Percentiles rank a stretch among this genome's conserved stretches.
These are phyloP conservation scores for Ganoderma meredithae DNA, from an alignment of 1,284 basidiomycete species.

Conservation along the genomic window DNA sequence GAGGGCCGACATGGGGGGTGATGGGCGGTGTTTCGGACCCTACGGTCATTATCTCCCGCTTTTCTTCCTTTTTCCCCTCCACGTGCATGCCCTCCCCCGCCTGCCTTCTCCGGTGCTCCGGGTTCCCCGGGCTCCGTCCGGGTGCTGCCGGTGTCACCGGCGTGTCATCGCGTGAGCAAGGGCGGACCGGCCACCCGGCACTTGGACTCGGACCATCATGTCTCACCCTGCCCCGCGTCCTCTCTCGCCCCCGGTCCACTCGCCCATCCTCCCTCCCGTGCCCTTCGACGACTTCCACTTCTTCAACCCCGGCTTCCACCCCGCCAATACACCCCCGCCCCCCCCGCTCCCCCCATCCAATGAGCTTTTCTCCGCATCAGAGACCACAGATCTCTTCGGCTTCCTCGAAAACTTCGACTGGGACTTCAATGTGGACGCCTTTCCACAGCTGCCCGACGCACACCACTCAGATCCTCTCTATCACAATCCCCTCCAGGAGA, in stretches of 20 bases:
- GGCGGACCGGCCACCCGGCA: conserved; percentile 20
- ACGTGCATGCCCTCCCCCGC: conserved; percentile 26
- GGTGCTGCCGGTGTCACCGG: conserved; percentile 13
- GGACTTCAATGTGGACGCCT: conserved; percentile 54
- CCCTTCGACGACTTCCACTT: conserved; percentile 72
- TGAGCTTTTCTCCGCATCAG: conserved; percentile 75
- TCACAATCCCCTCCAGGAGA: conserved; percentile 32
- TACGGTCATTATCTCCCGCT: conserved; percentile 60
- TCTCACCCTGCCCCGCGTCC: conserved; percentile 23
- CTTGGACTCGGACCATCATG: conserved; percentile 26
- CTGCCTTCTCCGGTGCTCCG: conserved; percentile 13
- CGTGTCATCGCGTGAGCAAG: background rate
- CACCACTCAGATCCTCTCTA: conserved; percentile 24
- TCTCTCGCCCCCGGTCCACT: conserved; percentile 17
- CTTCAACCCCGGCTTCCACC: conserved; percentile 63
- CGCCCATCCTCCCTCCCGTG: conserved; percentile 39
- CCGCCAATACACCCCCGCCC: conserved; percentile 62
- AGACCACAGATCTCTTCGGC: conserved; percentile 75
- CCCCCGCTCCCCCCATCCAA: conserved; percentile 67
- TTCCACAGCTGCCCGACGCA: conserved; percentile 34
- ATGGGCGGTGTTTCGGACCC: conserved; percentile 62
- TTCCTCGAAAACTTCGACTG: conserved; percentile 81
- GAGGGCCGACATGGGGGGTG: conserved; percentile 74
- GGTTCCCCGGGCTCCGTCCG: conserved; percentile 12
- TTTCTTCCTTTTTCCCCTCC: conserved; percentile 21